Base-by-base conservation (phyloP, 768 basidiomycete genomes). In the Boletus fagicola region DNA sequence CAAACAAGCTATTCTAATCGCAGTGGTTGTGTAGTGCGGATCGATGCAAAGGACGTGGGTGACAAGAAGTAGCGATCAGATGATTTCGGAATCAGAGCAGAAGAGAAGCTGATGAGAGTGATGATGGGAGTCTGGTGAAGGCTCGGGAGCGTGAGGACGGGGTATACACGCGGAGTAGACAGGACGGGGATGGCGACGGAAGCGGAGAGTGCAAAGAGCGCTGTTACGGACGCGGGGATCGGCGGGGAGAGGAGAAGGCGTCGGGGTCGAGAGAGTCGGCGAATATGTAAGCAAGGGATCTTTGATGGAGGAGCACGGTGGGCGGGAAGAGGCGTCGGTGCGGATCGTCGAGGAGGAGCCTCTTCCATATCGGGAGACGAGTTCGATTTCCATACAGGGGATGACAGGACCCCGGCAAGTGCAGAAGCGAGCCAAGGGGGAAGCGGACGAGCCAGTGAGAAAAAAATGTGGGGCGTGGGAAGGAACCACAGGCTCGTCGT, bases 1-100 rank as follows among this genome's bases (percentile, higher is more conserved):
- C 53, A 57, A 57, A 68, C 51, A 55, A 62, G 51, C 66, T 64
- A 69, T 72, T 64, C 62, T 70, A 70, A 72, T 72, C 24, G 57
- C 24, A 56, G 30, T 53, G 46, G 46, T 26, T 26, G 56, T 55
- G 54, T 6, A 5, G 20, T 45, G 30, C 12, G 40, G 44, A 39
- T 54, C 53, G 40, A 35, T 46, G 58, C 1, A 16, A 16, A 35
- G 33, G 33, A 5, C 12, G 33, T 35, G 39, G 18, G 18, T 9
- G 56, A 50, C 54, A 36, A 56, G 60, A 49, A 51, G 53, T 33
- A 44, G 59, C 24, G 59, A 64, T 53, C 50, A 62, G 31, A 39
- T 47, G 30, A 53, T 49, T 59, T n/a, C 20, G 50, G 51, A 40
- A 63, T 63, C 61, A 64, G 52, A 36, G 53, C 44, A 67, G 53